phyloP scores from a whole-genome alignment of 805 yeast species.

The Pichia insulana region DNA sequence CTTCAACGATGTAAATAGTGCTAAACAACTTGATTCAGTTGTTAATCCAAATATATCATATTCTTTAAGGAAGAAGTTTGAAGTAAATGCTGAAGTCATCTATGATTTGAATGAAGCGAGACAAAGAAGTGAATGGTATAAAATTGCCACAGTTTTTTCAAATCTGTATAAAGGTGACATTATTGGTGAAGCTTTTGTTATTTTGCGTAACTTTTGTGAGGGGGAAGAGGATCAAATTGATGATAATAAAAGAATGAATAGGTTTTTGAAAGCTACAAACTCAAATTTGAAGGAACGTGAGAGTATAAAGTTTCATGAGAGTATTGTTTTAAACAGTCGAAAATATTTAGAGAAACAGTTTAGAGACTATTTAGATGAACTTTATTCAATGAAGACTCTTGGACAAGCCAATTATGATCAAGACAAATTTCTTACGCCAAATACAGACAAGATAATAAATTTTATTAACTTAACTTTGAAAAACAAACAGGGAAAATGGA shows the following conservation, averaged over 20 bases:
- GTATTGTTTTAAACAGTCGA: constrained; percentile 48
- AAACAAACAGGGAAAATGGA: constrained; percentile 38
- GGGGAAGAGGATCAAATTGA: constrained; percentile 28
- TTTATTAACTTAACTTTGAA: constrained; percentile 41
- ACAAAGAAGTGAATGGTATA: constrained; percentile 42
- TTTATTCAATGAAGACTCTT: constrained; percentile 37
- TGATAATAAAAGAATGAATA: constrained; percentile 25
- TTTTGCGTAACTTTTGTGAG: constrained; percentile 42
- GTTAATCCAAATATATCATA: constrained; percentile 32
- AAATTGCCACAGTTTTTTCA: constrained; percentile 51
- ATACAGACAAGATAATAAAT: constrained; percentile 60
- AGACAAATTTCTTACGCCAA: constrained; percentile 30
- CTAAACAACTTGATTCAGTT: constrained; percentile 13
- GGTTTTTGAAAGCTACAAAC: constrained; percentile 26
- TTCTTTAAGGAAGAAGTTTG: constrained; percentile 45
- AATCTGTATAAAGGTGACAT: constrained; percentile 61
- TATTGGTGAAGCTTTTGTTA: constrained; percentile 65
- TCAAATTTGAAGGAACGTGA: constrained; percentile 24
- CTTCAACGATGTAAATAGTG: constrained; percentile 24
- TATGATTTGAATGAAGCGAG: constrained; percentile 65
- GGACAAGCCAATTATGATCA: constrained; percentile 4
- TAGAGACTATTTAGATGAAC: constrained; percentile 58
- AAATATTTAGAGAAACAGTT: constrained; percentile 68
- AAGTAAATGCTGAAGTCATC: constrained; percentile 63
- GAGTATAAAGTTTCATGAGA: constrained; percentile 30